Evolutionary conservation across 2,329 filamentous ascomycete species (phyloP), one percentile per base, ranked within the genome.

Genomic region (Aureobasidium sp.): DNA sequence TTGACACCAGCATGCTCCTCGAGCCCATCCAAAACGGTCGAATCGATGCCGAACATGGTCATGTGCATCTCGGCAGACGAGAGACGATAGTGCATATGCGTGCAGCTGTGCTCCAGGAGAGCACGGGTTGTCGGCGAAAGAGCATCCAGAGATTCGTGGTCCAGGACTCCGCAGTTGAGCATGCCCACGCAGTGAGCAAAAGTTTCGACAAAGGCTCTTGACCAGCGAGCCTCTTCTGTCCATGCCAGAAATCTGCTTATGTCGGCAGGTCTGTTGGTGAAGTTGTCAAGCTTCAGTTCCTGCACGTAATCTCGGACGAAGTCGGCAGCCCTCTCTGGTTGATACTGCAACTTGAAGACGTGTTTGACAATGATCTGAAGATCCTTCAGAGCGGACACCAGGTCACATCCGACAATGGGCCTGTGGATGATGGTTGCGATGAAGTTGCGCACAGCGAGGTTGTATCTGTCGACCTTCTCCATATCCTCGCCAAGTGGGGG

Each of bases 141-240:
- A 17, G 27, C 22, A 9, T 47, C 40, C 14, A 61, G 49, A 24
- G 49, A 56, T n/a, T 48, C 50, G 5, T 45, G 42, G 22, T 61
- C 60, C 7, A 54, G 39, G 8, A 48, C 12, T 31, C 60, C 60
- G 22, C 69, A 24, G 66, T 72, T 54, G 64, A 76, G 69, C 80
- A 88, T 84, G 29, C 87, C 87, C 3, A 81, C 82, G 65, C 83
- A 83, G 69, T 90, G 87, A 7, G 84, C 76, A 67, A 88, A 90
- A 29, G 81, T 80, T 70, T 89, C 86, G 17, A 82, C 78, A 79
- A 86, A 90, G 1, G 86, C 85, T 65, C 86, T 82, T 48, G 84
- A 79, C 85, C 86, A 88, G 19, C 77, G 79, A 2, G 80, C 76
- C n/a, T 77, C 77, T 66, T 90, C 87, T 2, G 84, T 81, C 83